phyloP scores from a whole-genome alignment of 192 early-diverging fungal genomes.

The Gonapodya prolifera region DNA sequence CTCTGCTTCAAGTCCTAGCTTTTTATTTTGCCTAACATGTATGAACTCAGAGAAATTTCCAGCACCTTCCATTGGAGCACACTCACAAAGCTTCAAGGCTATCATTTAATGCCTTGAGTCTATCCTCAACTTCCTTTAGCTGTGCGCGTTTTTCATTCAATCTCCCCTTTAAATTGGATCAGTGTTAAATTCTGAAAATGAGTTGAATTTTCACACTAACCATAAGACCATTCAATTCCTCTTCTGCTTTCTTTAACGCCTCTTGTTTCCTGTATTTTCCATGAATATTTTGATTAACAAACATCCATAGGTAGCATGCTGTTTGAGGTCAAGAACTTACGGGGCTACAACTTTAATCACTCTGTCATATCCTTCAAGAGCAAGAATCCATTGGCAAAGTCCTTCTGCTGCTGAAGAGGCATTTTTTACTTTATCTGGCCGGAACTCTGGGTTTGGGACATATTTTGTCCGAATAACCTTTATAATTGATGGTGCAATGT shows the following conservation, averaged over 20 bases:
- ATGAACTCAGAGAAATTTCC: no score
- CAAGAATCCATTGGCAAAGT: constrained; percentile 42
- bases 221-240: constrained; percentile 38
- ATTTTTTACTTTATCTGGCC: constrained; percentile 43
- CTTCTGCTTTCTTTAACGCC: constrained; percentile 35
- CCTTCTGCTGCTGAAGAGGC: constrained; percentile 50
- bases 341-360: constrained; percentile 48
- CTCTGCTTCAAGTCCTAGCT: constrained; percentile 37
- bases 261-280: no score
- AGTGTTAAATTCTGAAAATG: no score
- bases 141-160: constrained; percentile 43
- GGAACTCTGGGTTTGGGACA: constrained; percentile 48
- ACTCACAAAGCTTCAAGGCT: constrained; percentile 32
- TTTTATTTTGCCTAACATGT: constrained; percentile 29
- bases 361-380: constrained; percentile 44
- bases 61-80: no score
- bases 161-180: constrained; percentile 6
- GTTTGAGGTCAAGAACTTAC: no score
- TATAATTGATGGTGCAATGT: constrained; percentile 38
- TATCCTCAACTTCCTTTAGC: constrained; percentile 44
- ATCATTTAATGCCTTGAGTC: constrained; percentile 33
- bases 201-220: no score
- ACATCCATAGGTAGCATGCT: no score
- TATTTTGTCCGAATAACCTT: constrained; percentile 43
- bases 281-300: no score